phyloP scores from a whole-genome alignment of 2,329 filamentous ascomycete genomes.

The Cadophora malorum region DNA sequence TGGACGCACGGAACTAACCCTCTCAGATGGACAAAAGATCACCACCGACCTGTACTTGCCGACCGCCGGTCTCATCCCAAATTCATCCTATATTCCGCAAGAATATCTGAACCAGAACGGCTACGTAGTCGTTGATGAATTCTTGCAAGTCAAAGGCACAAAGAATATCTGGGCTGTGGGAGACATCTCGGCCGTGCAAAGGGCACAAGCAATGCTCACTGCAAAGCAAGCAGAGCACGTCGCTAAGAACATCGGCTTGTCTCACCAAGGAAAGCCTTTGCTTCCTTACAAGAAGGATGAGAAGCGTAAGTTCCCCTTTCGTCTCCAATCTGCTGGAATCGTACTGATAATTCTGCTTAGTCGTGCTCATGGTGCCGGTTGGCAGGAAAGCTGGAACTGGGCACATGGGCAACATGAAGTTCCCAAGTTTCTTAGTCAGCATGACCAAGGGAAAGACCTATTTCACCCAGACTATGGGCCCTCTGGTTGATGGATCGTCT shows the following conservation, averaged over 20 bases:
- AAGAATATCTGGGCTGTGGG: constrained; percentile 44
- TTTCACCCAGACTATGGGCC: constrained; percentile 37
- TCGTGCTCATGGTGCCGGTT: constrained; percentile 42
- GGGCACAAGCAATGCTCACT: constrained; percentile 34
- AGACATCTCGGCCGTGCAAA: constrained; percentile 39
- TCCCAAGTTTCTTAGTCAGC: constrained; percentile 40
- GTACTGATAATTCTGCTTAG: neutral
- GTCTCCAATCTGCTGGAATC: neutral
- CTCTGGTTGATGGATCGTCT: constrained; percentile 35
- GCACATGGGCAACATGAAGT: constrained; percentile 41
- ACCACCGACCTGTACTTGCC: constrained; percentile 62
- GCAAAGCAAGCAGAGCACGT: constrained; percentile 37
- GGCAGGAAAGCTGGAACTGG: constrained; percentile 49
- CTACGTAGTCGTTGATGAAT: constrained; percentile 58
- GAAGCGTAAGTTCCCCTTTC: constrained; percentile 26
- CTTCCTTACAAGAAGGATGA: constrained; percentile 35
- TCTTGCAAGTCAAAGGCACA: constrained; percentile 53
- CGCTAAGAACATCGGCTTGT: constrained; percentile 38
- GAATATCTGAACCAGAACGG: constrained; percentile 53
- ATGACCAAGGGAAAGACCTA: constrained; percentile 39
- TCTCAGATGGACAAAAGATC: constrained; percentile 56
- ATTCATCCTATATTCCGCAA: constrained; percentile 59
- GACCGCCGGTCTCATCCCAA: constrained; percentile 61
- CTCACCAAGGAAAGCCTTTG: constrained; percentile 29
- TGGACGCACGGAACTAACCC: constrained; percentile 56